Evolutionary conservation across 2,329 filamentous ascomycete genomes (phyloP).

Genomic region (Pseudocercospora crystallina): DNA sequence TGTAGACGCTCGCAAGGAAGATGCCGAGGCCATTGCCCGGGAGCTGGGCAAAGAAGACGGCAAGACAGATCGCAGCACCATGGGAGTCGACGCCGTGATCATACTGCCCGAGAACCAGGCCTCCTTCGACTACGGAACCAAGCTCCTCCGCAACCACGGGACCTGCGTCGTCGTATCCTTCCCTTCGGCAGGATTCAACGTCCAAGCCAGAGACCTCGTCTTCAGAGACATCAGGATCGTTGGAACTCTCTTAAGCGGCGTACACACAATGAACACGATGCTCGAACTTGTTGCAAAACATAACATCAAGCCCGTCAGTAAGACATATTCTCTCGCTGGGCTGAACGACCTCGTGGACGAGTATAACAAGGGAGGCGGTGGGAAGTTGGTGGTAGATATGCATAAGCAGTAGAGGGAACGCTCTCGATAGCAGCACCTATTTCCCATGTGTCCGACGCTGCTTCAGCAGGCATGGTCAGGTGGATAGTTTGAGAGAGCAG

Average conservation of each 20-base stretch:
- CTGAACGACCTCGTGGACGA: slow-evolving; percentile 47
- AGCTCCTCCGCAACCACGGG: slow-evolving; percentile 46
- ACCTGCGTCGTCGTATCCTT: slow-evolving; percentile 51
- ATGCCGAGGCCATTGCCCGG: slow-evolving; percentile 33
- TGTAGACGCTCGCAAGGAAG: slow-evolving; percentile 41
- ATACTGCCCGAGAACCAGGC: slow-evolving; percentile 49
- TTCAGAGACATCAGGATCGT: slow-evolving; percentile 46
- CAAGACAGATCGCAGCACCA: slow-evolving; percentile 38
- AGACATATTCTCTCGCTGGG: slow-evolving; percentile 41
- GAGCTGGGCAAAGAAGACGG: slow-evolving; percentile 40
- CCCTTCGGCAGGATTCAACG: slow-evolving; percentile 44
- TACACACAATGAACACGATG: slow-evolving; percentile 44
- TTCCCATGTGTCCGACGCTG: too few species aligned
- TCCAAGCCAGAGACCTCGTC: slow-evolving; percentile 45
- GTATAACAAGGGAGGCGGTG: slow-evolving; percentile 46
- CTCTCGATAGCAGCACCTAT: too few species aligned
- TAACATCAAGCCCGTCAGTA: slow-evolving; percentile 41
- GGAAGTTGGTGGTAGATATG: slow-evolving; percentile 48
- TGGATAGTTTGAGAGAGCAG: too few species aligned
- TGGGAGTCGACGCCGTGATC: slow-evolving; percentile 49
- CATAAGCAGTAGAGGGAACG: too few species aligned
- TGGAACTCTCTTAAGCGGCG: slow-evolving; percentile 46
- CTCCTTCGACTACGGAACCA: slow-evolving; percentile 50
- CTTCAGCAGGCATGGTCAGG: too few species aligned
- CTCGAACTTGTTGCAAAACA: slow-evolving; percentile 43